These are phyloP conservation scores for Melampsora americana DNA, from an alignment of 1,284 basidiomycete species.

Conservation along the genomic window DNA sequence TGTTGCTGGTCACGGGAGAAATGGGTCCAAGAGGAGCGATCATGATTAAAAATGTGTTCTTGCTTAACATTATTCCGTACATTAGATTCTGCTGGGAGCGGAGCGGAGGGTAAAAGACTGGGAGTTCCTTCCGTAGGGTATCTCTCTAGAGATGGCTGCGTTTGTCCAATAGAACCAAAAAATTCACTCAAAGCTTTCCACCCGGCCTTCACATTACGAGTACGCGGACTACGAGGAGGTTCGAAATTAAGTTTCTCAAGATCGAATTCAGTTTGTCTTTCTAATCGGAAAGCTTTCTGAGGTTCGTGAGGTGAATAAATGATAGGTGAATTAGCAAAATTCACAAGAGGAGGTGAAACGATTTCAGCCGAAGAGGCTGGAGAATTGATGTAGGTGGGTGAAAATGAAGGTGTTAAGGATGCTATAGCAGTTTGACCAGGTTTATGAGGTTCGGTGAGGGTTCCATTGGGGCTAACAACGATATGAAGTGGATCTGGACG, in stretches of 20 bases:
- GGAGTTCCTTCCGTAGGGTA: background rate
- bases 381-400: background rate
- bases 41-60: background rate
- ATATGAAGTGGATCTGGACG: background rate
- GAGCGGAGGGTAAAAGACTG: background rate
- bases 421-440: background rate
- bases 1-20: no score
- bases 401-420: background rate
- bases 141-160: background rate
- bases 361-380: background rate
- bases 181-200: conserved; percentile 3
- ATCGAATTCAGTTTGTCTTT: background rate
- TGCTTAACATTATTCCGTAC: background rate
- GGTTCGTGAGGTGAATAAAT: background rate
- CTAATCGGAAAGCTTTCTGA: background rate
- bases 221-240: background rate
- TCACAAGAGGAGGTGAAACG: background rate
- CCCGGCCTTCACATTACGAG: background rate
- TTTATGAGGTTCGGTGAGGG: background rate
- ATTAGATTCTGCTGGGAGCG: background rate
- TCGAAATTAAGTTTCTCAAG: background rate
- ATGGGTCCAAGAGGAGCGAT: conserved; percentile 1
- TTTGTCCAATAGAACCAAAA: background rate
- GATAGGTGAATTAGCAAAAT: background rate
- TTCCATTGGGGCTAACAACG: background rate